phyloP scores from a whole-genome alignment of 148 eudicot genomes.

The Euryodendron excelsum region DNA sequence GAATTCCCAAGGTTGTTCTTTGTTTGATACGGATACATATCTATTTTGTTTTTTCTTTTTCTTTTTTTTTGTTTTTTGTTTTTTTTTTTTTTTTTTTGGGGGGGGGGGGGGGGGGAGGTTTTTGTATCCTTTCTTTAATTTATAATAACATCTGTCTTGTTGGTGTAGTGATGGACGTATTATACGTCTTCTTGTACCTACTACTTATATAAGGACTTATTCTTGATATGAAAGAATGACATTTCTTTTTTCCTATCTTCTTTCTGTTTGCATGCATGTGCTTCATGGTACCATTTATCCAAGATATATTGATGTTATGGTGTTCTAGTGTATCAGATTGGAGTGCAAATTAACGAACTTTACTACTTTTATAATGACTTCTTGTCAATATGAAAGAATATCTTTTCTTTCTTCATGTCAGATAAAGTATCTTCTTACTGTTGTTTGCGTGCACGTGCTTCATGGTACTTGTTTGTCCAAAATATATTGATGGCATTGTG shows the following conservation, averaged over 20 bases:
- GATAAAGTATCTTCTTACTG: background rate
- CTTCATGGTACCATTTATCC: no score
- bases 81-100: background rate
- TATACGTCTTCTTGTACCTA: background rate
- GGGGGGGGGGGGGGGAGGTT: background rate
- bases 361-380: background rate
- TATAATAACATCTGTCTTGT: background rate
- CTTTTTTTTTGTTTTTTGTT: background rate
- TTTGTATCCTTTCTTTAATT: no score
- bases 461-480: background rate
- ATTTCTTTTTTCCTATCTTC: no score
- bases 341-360: no score
- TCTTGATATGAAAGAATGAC: no score
- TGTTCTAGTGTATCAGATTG: no score
- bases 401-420: conserved; percentile 3
- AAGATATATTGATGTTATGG: no score
- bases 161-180: background rate
- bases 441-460: conserved; percentile 9
- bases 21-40: no score
- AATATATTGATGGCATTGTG: background rate
- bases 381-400: background rate
- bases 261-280: no score
- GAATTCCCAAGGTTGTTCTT: background rate
- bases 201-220: no score
- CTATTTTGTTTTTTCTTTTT: background rate